Base-by-base conservation (phyloP, 495 filamentous ascomycete genomes). In the Eremomyces bilateralis region DNA sequence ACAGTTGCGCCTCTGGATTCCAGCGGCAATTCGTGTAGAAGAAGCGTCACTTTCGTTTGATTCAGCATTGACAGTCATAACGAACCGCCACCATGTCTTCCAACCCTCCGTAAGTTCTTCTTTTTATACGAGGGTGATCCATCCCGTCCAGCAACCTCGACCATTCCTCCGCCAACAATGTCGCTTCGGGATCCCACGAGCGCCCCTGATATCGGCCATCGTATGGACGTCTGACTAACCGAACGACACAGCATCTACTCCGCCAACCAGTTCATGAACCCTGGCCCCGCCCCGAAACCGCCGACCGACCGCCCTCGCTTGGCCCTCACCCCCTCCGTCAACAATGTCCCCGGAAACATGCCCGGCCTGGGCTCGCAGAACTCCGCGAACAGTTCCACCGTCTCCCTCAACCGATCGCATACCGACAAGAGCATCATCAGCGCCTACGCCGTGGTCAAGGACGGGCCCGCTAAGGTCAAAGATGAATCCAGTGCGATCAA, bases 201-300 rank as follows among this genome's bases (percentile, higher is more conserved):
- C n/a, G n/a, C n/a, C n/a, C n/a, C n/a, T n/a, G n/a, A n/a, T n/a
- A n/a, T n/a, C n/a, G n/a, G n/a, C n/a, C n/a, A n/a, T n/a, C n/a
- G n/a, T n/a, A n/a, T n/a, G n/a, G 6, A 27, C 24, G 6, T 27
- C 24, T 27, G 8, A 27, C 24, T 8, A 27, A 8, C 8, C 13
- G 24, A 27, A 8, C 8, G 24, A 6, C 33, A n/a, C 45, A 61
- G 57, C 21, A 48, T 59, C 24, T 61, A 61, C 45, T 41, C 51
- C 2, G 52, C 55, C 27, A 51, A 50, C 30, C 58, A 61, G 32
- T 97, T 97, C 58, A 88, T 94, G 77, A 95, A 94, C 50, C 83
- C 88, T 37, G 81, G 88, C 32, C 85, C 88, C 31, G 85, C 88
- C 36, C 88, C 88, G 29, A 72, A 76, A 41, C 88, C 88, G 31